Conservation (phyloP, 345 rosid genomes). For the Eucalyptus melliodora region DNA sequence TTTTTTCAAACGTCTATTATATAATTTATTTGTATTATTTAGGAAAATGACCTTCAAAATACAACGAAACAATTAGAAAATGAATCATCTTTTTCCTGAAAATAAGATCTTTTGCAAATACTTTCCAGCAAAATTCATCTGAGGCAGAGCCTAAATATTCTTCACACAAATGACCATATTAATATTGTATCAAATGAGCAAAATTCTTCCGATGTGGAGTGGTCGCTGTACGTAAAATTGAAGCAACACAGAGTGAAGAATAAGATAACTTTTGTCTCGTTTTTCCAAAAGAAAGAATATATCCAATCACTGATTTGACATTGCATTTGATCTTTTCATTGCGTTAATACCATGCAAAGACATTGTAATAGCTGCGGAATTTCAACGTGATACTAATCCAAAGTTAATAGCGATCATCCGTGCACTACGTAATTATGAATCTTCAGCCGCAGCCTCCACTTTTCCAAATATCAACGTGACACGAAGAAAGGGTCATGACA, state of each 20-base stretch:
- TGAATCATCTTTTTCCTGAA: background rate
- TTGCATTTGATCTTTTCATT: background rate
- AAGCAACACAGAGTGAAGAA: background rate
- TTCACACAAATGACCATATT: background rate
- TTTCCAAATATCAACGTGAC: background rate
- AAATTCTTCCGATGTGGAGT: background rate
- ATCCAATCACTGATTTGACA: background rate
- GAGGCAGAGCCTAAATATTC: background rate
- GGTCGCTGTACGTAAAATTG: background rate
- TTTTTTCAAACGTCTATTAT: background rate
- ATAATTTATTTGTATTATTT: background rate
- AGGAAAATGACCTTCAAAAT: background rate
- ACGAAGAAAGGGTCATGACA: too few species aligned
- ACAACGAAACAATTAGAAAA: background rate
- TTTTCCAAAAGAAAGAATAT: background rate
- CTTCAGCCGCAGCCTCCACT: background rate
- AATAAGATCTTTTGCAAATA: background rate
- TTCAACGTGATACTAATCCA: background rate
- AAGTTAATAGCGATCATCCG: background rate
- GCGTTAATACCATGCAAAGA: background rate
- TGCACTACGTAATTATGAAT: background rate
- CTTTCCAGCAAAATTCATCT: background rate
- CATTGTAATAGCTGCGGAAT: background rate
- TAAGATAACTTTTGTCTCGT: background rate
- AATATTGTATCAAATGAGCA: background rate